Conservation (phyloP, 495 filamentous ascomycete genomes). For the Aspergillus kassunensis region DNA sequence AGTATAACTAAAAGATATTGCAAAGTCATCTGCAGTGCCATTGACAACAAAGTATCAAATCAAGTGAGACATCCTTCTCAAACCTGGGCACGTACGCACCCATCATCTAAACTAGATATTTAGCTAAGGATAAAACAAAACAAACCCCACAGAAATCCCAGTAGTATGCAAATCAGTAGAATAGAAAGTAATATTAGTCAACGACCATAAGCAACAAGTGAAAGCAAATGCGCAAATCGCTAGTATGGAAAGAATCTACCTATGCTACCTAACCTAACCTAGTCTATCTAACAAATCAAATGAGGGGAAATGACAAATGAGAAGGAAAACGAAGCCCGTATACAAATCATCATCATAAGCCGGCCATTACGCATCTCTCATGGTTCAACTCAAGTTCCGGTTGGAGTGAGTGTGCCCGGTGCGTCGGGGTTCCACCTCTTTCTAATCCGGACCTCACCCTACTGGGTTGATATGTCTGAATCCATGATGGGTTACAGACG, state of each 20-base stretch:
- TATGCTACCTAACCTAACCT: conserved; percentile 11
- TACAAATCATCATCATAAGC: conserved; percentile 7
- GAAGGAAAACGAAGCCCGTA: not conserved
- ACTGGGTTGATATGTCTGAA: no score
- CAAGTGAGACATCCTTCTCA: no score
- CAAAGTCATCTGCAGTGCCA: no score
- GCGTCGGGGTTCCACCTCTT: not conserved
- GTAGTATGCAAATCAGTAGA: no score
- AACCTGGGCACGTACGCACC: no score
- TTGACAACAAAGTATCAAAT: no score
- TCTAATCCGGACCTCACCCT: no score
- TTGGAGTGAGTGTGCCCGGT: not conserved
- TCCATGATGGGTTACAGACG: no score
- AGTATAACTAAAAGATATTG: no score
- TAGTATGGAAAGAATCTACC: conserved; percentile 1
- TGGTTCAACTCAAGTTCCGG: not conserved
- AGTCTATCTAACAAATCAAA: conserved; percentile 2
- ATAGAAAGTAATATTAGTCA: no score
- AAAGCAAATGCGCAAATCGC: not conserved
- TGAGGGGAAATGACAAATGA: not conserved
- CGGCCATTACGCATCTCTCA: conserved; percentile 8
- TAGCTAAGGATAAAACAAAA: not conserved
- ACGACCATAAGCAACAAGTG: not conserved
- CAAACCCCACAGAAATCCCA: not conserved
- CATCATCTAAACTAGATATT: no score